A percentile compares a stretch with the other conserved stretches of the same genome.
These are phyloP conservation scores for Colletotrichum godetiae DNA, from an alignment of 2,329 filamentous ascomycete species.

Conservation along the genomic window DNA sequence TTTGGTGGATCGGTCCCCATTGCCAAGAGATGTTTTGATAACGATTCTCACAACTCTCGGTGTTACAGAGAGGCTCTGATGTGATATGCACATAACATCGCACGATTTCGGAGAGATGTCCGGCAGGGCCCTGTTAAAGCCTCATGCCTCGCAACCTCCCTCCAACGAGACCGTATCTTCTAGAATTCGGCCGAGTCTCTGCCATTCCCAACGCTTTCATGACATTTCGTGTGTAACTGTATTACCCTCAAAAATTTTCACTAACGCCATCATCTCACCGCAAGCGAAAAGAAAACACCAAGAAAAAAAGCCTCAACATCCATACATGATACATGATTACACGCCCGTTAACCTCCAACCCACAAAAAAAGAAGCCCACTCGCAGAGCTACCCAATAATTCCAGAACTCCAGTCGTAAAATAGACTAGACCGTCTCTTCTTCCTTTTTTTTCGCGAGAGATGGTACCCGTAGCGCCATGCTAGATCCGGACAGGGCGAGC, in stretches of 20 bases:
- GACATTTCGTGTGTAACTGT: not conserved
- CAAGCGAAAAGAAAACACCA: not conserved
- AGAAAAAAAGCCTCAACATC: not conserved
- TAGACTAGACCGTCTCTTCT: not conserved
- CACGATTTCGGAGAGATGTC: not conserved
- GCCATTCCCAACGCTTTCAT: not conserved
- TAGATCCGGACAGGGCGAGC: constrained; percentile 18
- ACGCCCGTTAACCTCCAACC: too few species aligned
- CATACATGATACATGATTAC: not conserved
- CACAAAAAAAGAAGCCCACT: too few species aligned
- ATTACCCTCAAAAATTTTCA: not conserved
- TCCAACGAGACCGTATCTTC: not conserved
- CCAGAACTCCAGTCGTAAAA: not conserved
- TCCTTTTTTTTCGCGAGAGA: not conserved
- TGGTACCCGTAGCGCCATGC: not conserved
- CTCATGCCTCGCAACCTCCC: not conserved
- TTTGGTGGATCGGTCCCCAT: not conserved
- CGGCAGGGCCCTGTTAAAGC: not conserved
- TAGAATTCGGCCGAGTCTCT: not conserved
- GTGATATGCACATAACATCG: not conserved
- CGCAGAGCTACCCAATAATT: not conserved
- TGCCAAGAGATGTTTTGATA: not conserved
- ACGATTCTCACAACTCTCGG: not conserved
- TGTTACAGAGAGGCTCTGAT: not conserved
- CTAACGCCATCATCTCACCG: not conserved